Evolutionary conservation across 1,284 basidiomycete species (phyloP).

Genomic region (Schizophyllum commune): DNA sequence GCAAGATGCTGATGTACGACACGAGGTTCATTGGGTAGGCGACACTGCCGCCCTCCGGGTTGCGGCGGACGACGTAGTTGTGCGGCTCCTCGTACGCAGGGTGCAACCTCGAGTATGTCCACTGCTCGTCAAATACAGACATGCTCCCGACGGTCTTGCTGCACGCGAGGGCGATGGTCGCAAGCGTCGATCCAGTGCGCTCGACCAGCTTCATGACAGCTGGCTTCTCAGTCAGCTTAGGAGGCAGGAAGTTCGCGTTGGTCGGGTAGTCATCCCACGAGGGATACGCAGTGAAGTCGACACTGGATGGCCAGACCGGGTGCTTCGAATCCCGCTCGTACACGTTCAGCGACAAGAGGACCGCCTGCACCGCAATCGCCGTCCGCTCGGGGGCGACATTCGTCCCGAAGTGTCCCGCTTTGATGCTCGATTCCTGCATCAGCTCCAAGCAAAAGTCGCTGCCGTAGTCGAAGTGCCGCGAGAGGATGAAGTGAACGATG

Average conservation of each 20-base stretch:
- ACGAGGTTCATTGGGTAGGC: constrained; percentile 62
- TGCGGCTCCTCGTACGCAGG: constrained; percentile 65
- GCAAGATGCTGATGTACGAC: constrained; percentile 68
- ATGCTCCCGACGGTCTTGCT: constrained; percentile 67
- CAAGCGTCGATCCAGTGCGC: constrained; percentile 54
- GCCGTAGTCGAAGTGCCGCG: constrained; percentile 84
- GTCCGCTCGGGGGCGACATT: constrained; percentile 67
- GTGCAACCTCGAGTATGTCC: constrained; percentile 52
- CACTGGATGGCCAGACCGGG: constrained; percentile 70
- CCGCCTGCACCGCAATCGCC: constrained; percentile 71
- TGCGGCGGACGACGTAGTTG: constrained; percentile 56
- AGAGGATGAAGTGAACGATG: constrained; percentile 78
- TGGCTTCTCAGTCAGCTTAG: constrained; percentile 47
- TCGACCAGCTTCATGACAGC: constrained; percentile 77
- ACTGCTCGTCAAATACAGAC: constrained; percentile 82
- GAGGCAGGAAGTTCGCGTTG: constrained; percentile 55
- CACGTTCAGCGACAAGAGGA: constrained; percentile 64
- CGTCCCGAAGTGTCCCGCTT: constrained; percentile 32
- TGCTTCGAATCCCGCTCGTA: constrained; percentile 66
- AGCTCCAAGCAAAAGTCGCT: constrained; percentile 76
- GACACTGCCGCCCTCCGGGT: constrained; percentile 57
- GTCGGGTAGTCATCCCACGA: constrained; percentile 62
- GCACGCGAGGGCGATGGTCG: constrained; percentile 57
- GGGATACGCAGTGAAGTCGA: constrained; percentile 61
- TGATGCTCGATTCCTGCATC: constrained; percentile 55